Evolutionary conservation across 2,329 filamentous ascomycete species (phyloP).

Genomic region (Endoconidiophora laricicola): DNA sequence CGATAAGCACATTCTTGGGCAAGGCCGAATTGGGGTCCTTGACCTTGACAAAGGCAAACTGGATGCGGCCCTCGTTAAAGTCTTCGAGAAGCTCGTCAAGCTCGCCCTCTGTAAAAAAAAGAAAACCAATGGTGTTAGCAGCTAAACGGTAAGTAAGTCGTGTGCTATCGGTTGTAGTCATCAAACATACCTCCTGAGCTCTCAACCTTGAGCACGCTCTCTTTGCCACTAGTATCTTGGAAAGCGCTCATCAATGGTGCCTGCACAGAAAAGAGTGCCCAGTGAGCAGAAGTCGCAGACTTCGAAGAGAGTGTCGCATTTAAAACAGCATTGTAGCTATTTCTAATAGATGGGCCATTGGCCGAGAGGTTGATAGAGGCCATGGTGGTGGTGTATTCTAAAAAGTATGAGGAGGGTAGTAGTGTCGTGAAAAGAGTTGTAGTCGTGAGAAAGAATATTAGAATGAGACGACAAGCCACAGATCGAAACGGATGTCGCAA

Average conservation of each 20-base stretch:
- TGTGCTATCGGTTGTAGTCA: background rate
- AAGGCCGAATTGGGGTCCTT: constrained; percentile 83
- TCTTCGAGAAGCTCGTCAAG: constrained; percentile 81
- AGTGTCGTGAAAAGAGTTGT: background rate
- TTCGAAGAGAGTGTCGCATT: constrained; percentile 35
- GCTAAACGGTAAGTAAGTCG: background rate
- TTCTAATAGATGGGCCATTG: constrained; percentile 71
- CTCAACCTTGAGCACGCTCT: constrained; percentile 91
- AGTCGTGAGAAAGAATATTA: too few relatives aligned
- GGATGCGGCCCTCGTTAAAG: constrained; percentile 88
- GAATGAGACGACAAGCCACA: background rate
- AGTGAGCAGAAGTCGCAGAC: constrained; percentile 76
- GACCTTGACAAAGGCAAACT: constrained; percentile 93
- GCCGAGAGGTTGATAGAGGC: constrained; percentile 64
- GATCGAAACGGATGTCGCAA: background rate
- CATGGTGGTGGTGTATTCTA: constrained; percentile 30
- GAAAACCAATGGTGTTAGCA: background rate
- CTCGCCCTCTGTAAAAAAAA: constrained; percentile 55
- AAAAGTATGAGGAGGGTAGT: too few relatives aligned
- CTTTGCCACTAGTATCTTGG: constrained; percentile 69
- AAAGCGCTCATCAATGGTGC: constrained; percentile 87
- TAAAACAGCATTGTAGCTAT: constrained; percentile 49
- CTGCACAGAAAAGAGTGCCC: constrained; percentile 87
- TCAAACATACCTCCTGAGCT: constrained; percentile 57
- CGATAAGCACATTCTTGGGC: constrained; percentile 84